Evolutionary conservation across 1,284 basidiomycete genomes (phyloP), one percentile per base, ranked within the genome.

Genomic region (Tilletiaria anomala): DNA sequence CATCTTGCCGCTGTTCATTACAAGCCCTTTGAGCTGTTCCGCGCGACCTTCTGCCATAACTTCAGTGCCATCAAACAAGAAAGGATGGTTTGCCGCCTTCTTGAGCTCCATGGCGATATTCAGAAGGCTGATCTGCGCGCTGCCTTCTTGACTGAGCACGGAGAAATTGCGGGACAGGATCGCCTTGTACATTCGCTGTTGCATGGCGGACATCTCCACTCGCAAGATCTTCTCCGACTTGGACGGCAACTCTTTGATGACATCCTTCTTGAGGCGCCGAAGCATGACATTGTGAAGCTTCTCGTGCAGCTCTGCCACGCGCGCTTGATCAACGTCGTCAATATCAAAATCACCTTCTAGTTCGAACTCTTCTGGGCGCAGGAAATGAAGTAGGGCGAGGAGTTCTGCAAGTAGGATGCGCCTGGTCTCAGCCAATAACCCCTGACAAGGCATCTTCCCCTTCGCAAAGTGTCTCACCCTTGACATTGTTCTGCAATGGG

Each of bases 141-240:
- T 77, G 76, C 64, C 84, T 82, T 54, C 76, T 79, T 70, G 89
- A 57, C 86, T 78, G 42, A 97, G 73, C 14, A 83, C 87, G 61
- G 81, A 76, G 68, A 91, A 97, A 69, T 97, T 97, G 80, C 88
- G 61, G 33, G 91, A 93, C 54, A 97, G 73, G 60, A 97, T 97
- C 66, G 96, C 96, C 75, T 96, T 96, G 74, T 99, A 99, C 69
- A 91, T 94, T 67, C 89, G 85, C 16, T 88, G 94, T 70, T 97
- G 93, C 68, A 97, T 77, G 40, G 83, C 78, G 57, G 82, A 85
- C 91, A 97, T 93, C 72, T 97, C 93, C 29, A 97, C 89, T 15
- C 93, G 80, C 44, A 99, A 73, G 55, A 97, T 97, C 37, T 87
- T 82, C 71, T 97, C 93, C 63, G 87, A 91, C 76, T 99, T 99